Base-by-base conservation (phyloP, 768 basidiomycete genomes). In the Tremella fuciformis region DNA sequence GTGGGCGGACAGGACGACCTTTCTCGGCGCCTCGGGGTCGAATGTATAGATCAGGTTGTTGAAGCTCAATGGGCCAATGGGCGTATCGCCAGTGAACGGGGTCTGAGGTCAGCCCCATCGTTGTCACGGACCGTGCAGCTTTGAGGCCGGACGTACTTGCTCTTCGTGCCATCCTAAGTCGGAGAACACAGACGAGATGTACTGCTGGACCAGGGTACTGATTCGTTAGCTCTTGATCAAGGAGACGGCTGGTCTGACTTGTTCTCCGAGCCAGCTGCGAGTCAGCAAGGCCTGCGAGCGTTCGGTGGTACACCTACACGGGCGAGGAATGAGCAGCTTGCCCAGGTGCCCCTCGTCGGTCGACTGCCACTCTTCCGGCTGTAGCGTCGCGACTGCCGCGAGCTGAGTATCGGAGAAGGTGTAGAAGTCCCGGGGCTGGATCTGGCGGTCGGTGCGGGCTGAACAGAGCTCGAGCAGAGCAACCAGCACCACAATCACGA, bases 41-140 rank as follows among this genome's bases (percentile, higher is more conserved):
- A 96, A 96, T 11, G 96, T 98, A 29, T 91, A 94, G 63, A 98
- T 86, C 50, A 98, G 81, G 78, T 99, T 99, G 13, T 85, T 86
- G 74, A 99, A 94, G 39, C 80, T 79, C 67, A 84, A 89, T 29
- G 73, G 69, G 3, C 94, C 96, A 62, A 88, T 83, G 0, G 96
- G 96, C 1, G 96, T 98, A 16, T 78, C 70, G 50, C 81, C 86
- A 4, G 80, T 83, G 79, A 98, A 98, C 21, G 81, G 79, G 68
- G 96, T 92, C 76, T 78, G 55, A 16, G 13, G 19, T 46, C 42
- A 46, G 42, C 42, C 16, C 6, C 22, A 6, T 46, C 42, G 6
- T 46, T 41, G 13, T 41, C 39, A 21, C 47, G 13, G 52, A n/a
- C n/a, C n/a, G n/a, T 18, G 58, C 4, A 48, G 34, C 2, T 55